A percentile compares a stretch with the other conserved stretches of the same genome.
phyloP scores from a whole-genome alignment of 2,329 filamentous ascomycete genomes.

The Beauveria sp. region DNA sequence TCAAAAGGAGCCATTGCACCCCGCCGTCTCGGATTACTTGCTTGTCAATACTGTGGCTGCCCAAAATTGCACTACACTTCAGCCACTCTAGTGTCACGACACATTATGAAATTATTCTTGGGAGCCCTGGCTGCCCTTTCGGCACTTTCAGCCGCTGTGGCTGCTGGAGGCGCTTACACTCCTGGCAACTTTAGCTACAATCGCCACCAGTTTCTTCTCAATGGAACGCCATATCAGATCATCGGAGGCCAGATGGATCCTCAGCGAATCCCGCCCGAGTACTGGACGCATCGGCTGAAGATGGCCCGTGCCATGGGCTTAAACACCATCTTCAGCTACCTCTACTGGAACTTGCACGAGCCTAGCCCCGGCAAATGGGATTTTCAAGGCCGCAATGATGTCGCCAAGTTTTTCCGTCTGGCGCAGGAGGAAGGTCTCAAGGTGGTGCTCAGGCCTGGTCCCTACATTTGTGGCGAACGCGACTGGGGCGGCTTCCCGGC shows the following conservation, averaged over 20 bases:
- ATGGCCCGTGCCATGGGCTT: slow-evolving; percentile 82
- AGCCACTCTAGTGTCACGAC: not conserved
- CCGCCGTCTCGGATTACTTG: not conserved
- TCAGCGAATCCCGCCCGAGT: slow-evolving; percentile 38
- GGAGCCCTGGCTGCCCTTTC: not conserved
- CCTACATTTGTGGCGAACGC: slow-evolving; percentile 41
- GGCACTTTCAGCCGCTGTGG: not conserved
- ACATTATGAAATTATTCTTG: slow-evolving; percentile 1
- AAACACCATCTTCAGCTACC: slow-evolving; percentile 51
- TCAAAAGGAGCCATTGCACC: not conserved
- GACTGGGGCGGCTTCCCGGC: slow-evolving; percentile 43
- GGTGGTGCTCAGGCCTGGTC: slow-evolving; percentile 37
- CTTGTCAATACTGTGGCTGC: not conserved
- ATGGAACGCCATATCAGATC: slow-evolving; percentile 33
- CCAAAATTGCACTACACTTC: not conserved
- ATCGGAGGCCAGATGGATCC: slow-evolving; percentile 44
- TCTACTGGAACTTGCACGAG: slow-evolving; percentile 44
- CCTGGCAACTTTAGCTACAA: slow-evolving; percentile 30
- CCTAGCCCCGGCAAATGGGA: slow-evolving; percentile 32
- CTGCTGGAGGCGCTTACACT: not conserved
- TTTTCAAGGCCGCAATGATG: slow-evolving; percentile 31
- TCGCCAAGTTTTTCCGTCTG: slow-evolving; percentile 36
- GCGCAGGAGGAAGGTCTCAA: slow-evolving; percentile 36
- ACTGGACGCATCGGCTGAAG: slow-evolving; percentile 51
- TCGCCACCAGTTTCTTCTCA: slow-evolving; percentile 29